Evolutionary conservation across 345 rosid genomes (phyloP), one percentile per base, ranked within the genome.

Genomic region (Linum tenue): DNA sequence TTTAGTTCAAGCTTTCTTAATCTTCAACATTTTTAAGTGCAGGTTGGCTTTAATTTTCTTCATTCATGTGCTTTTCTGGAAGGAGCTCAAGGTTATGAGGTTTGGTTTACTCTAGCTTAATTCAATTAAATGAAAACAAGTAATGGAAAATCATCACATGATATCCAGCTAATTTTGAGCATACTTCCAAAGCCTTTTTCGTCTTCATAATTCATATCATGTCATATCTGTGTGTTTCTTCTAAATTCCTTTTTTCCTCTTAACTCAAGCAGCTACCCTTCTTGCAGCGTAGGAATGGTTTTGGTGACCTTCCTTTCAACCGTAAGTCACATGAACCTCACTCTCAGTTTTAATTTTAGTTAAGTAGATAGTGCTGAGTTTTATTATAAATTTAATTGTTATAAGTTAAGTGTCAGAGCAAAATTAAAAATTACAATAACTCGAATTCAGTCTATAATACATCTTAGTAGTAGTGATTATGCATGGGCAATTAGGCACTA

Each of bases 241-340:
- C 14, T 16, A 37, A 69, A 6, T 59, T 60, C 79, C 69, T 76
- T 77, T 72, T 51, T 38, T 9, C 68, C 72, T 72, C 67, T 71
- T 67, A 69, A 77, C 12, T 75, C 37, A 67, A 79, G 69, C 77
- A 50, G 75, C 73, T 69, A 42, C 72, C 81, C 70, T 38, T 35
- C 53, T 43, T 37, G 44, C 38, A 12, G 37, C 55, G 48, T 57
- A 64, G 63, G 59, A 65, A 56, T 71, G 78, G 70, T 53, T 79
- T 78, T 68, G 83, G 81, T 77, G 71, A 75, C 51, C 75, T 64
- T 15, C 69, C 71, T 56, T 70, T 48, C 64, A 63, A 65, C 78
- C 69, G 69, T 44, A 51, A 51, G 16, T 64, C 78, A 68, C 72
- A 69, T 69, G 80, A 48, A 57, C 56, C 66, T 70, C 35, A 66